Evolutionary conservation across 2,329 filamentous ascomycete genomes (phyloP), one percentile per base, ranked within the genome.

Genomic region (Rosellinia necatrix): DNA sequence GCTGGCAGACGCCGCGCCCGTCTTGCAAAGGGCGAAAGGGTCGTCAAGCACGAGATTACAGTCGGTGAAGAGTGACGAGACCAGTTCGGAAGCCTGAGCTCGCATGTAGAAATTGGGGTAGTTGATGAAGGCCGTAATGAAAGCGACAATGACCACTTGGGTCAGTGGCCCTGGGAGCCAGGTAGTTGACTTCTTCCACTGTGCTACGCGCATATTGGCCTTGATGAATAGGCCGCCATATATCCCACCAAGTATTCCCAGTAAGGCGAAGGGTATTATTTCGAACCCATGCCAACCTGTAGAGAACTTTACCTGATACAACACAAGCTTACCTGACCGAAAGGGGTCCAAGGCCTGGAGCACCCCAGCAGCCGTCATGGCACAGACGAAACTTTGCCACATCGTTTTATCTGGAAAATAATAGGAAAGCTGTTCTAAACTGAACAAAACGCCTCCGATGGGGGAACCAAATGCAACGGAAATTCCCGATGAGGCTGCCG

Each of bases 331-430:
- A 50, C 93, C 94, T 1, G 92, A 96, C 49, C 94, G 85, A 71
- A 97, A 97, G 4, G 94, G 94, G 70, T 99, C 94, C 59, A 96
- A 84, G 4, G 91, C 91, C 72, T 97, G 93, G 4, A 99, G 80
- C 12, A 92, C 91, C 32, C 97, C 91, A 15, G 94, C 93, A 13
- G 92, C 94, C n/a, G 96, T 91, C 92, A 97, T 97, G 70, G 94
- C 94, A 68, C 94, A 97, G 35, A 99, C 94, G 69, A 99, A 99
- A 68, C 92, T 96, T 72, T 97, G 94, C 94, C 94, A 99, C 94
- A 99, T 97, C 8, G 94, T 97, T 74, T 97, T 97, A 75, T 93
- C 91, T 0, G 94, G 93, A 70, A 97, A 97, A 74, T 97, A 97
- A 74, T 97, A 97, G 64, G 91, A 86, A 60, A 97, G 92, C 80